Evolutionary conservation across 2,329 filamentous ascomycete species (phyloP).

Genomic region (Trichoderma afroharzianum): DNA sequence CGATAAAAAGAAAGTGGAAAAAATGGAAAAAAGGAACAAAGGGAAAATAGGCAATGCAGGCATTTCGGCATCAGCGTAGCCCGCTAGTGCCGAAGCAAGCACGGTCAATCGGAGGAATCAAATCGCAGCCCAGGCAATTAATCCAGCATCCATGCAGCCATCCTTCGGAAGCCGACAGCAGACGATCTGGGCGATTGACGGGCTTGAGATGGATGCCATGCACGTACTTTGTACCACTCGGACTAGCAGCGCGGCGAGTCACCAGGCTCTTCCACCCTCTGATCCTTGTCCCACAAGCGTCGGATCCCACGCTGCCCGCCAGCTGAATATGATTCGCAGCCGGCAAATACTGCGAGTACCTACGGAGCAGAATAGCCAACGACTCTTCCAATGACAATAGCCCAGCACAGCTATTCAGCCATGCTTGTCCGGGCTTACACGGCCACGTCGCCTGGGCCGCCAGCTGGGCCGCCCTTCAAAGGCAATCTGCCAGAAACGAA

Average conservation of each 20-base stretch:
- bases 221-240: background rate
- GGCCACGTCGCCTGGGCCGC: background rate
- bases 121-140: background rate
- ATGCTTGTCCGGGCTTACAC: background rate
- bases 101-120: background rate
- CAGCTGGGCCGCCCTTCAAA: background rate
- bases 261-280: background rate
- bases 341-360: background rate
- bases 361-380: background rate
- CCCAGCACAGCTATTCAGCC: background rate
- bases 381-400: background rate
- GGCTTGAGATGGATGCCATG: background rate
- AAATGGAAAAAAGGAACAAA: background rate
- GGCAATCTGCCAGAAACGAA: background rate
- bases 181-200: background rate
- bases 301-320: background rate
- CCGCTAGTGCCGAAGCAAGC: conserved; percentile 2
- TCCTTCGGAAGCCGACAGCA: conserved; percentile 9
- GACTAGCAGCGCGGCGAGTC: background rate
- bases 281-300: conserved; percentile 4
- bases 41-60: background rate
- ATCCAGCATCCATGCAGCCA: background rate
- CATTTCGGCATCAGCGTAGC: background rate
- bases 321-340: background rate
- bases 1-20: background rate